Base-by-base conservation (phyloP, 2,329 filamentous ascomycete genomes). In the Hypoxylon sp. region DNA sequence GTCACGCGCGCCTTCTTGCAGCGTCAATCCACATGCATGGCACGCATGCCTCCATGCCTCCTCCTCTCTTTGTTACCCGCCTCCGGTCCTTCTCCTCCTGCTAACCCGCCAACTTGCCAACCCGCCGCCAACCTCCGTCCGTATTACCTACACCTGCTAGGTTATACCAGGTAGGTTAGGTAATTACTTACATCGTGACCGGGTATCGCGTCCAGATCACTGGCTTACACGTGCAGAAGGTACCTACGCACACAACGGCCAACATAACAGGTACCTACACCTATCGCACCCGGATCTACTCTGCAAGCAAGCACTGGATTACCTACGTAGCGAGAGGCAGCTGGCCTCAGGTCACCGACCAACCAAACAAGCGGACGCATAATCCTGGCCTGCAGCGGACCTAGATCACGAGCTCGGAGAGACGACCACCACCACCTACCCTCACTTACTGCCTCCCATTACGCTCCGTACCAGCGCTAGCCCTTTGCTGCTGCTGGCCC, bases 1-100 rank as follows among this genome's bases (percentile, higher is more conserved):
- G 68, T 70, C 68, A 70, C 65, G 68, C 65, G 68, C 68, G 37
- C 44, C 37, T 61, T 59, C 67, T 57, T 70, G 64, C 68, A 65
- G 57, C 61, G 49, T 51, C 61, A 59, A 58, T 65, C 53, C 48
- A 55, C 51, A 50, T 61, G 33, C 51, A 50, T 49, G 6, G 31
- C 42, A 68, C 37, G 55, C 37, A 55, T 25, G 35, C 11, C 22
- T 40, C 37, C n/a, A 55, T 25, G 35, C 11, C 22, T 40, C 37
- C n/a, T 46, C n/a, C 50, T 44, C 22, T 25, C 22, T 42, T 42
- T 48, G 30, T n/a, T 20, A 22, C 56, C 31, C 37, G n/a, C 60
- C 51, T 42, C 31, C 33, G 11, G 44, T 56, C 22, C 22, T 57
- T 25, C 14, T 42, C 20, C 31, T 40, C 3, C 25, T 33, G 25